Percentiles rank a stretch among this genome's conserved stretches.
phyloP scores from a whole-genome alignment of 352 stramenopile species.

The Pythium scleroteichum region DNA sequence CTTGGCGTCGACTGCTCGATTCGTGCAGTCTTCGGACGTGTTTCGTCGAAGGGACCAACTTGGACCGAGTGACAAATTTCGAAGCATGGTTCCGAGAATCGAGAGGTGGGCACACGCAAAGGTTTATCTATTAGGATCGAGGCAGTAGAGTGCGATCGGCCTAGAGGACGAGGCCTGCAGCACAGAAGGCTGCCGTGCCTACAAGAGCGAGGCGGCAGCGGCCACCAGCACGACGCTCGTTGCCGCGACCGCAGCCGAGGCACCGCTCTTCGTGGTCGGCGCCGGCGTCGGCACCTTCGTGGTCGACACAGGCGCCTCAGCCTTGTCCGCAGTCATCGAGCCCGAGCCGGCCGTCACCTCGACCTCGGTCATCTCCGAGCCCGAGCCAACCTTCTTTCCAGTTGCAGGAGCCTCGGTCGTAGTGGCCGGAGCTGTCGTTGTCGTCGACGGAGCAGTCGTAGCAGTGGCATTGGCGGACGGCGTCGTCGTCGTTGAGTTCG shows the following conservation, averaged over 20 bases:
- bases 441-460: neutral
- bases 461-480: neutral
- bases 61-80: too few relatives aligned
- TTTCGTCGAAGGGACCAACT: too few relatives aligned
- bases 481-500: constrained; percentile 6
- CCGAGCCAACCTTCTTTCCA: neutral
- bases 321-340: neutral
- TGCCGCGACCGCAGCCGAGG: neutral
- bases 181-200: neutral
- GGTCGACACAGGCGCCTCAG: neutral
- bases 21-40: too few relatives aligned
- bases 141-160: too few relatives aligned
- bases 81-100: too few relatives aligned
- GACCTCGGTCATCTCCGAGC: constrained; percentile 9
- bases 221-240: neutral
- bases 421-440: neutral
- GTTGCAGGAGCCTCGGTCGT: neutral
- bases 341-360: constrained; percentile 5
- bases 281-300: neutral
- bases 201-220: neutral
- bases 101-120: too few relatives aligned
- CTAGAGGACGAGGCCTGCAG: too few relatives aligned
- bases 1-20: too few relatives aligned
- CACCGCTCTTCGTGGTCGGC: neutral
- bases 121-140: too few relatives aligned